Evolutionary conservation across 768 basidiomycete genomes (phyloP), one percentile per base, ranked within the genome.

Genomic region (Amanita fuliginea): DNA sequence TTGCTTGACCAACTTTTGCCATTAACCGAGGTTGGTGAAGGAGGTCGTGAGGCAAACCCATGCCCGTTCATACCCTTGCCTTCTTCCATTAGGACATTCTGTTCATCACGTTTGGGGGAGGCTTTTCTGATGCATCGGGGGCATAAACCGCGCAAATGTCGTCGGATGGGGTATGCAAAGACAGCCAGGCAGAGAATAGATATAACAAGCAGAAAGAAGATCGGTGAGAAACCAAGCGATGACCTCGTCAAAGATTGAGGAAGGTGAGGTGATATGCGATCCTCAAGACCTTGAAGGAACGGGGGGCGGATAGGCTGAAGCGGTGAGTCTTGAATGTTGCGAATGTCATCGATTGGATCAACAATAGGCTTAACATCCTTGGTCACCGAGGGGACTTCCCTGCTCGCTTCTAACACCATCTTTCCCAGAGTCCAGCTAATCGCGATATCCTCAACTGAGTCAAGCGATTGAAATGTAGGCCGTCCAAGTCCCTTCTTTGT

Each of bases 361-460:
- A 73, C 74, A n/a, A 89, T 61, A 4, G 85, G 86, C 45, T 67
- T 72, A 22, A 68, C 64, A 3, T 67, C 57, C 47, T 71, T 71
- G 10, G 65, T 62, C 14, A 62, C 55, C 37, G 72, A 65, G 3
- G 78, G 76, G 6, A 92, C 78, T 61, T 88, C 87, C 54, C 86
- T 88, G 68, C 89, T 92, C 22, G 96, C 96, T 66, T 98, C 95
- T 22, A 97, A 75, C 0, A 98, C 95, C 94, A 98, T 98, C 65
- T 97, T 98, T 22, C 96, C 96, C 30, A 98, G 73, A 3, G 96
- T 97, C 96, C 96, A 99, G 58, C 81, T 91, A 59, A 99, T 91
- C 39, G 93, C 91, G 34, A 95, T 90, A 59, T 87, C 89, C 32
- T 81, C 84, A 26, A 99, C 86, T n/a, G 81, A 78, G 62, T 97